Conservation (phyloP, 208 protist genomes). For the Leishmania arabica region DNA sequence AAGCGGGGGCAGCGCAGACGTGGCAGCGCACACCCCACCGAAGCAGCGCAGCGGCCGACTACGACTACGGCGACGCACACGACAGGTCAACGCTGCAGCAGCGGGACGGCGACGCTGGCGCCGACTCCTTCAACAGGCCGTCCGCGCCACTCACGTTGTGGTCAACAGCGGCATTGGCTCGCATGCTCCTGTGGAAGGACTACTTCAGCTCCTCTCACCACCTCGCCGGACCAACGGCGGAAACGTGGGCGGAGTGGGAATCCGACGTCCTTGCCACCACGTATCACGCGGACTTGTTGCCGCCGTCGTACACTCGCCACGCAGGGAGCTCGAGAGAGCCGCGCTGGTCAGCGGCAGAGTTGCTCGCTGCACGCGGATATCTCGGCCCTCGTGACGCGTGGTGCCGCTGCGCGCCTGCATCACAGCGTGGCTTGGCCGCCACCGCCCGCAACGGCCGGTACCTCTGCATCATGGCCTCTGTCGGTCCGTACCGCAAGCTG, state of each 20-base stretch:
- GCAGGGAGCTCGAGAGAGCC: neutral
- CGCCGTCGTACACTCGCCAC: neutral
- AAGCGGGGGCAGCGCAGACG: neutral
- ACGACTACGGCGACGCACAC: constrained; percentile 28
- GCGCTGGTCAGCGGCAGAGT: constrained; percentile 18
- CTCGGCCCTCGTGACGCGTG: constrained; percentile 23
- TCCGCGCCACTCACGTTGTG: constrained; percentile 12
- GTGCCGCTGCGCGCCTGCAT: constrained; percentile 23
- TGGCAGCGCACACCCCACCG: neutral
- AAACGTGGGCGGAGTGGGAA: constrained; percentile 27
- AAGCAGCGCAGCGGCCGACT: neutral
- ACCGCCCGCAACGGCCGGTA: constrained; percentile 75
- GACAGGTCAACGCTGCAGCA: neutral
- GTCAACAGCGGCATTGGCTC: constrained; percentile 28
- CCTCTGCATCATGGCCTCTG: constrained; percentile 65
- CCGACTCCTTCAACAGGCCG: neutral
- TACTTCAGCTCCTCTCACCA: constrained; percentile 13
- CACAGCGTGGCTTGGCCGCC: constrained; percentile 37
- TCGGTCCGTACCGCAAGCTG: constrained; percentile 59
- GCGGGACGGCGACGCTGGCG: neutral
- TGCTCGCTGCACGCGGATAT: constrained; percentile 27
- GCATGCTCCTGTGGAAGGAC: constrained; percentile 23
- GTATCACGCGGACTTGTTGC: constrained; percentile 32
- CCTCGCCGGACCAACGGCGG: neutral
- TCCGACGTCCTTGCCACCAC: constrained; percentile 24